A percentile compares a stretch with the other conserved stretches of the same genome.
Conservation (phyloP, 1,139 yeast species). For the Zhuliangozyma blackwelliae region DNA sequence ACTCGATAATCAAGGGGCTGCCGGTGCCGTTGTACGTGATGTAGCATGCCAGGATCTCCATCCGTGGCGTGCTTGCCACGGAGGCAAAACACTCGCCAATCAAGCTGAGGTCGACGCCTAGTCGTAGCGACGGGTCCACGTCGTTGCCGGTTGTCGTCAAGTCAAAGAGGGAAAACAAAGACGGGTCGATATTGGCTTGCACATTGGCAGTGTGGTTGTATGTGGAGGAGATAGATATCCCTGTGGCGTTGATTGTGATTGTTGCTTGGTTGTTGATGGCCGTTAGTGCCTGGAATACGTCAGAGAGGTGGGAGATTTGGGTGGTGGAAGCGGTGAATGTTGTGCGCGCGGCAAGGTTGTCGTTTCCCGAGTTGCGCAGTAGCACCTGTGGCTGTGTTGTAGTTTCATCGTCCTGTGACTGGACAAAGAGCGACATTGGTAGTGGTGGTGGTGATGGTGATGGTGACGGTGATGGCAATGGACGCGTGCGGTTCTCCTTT, state of each 20-base stretch:
- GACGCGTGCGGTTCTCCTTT: too few relatives aligned
- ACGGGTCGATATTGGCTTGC: constrained; percentile 32
- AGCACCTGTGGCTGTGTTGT: not conserved
- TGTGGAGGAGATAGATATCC: constrained; percentile 33
- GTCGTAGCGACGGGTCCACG: constrained; percentile 19
- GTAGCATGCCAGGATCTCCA: constrained; percentile 18
- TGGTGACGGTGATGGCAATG: too few relatives aligned
- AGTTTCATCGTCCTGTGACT: constrained; percentile 4
- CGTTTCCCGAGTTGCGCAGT: too few relatives aligned
- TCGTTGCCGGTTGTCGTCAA: constrained; percentile 12
- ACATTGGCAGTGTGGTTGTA: constrained; percentile 36
- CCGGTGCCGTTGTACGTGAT: constrained; percentile 54
- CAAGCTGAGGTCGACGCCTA: constrained; percentile 37
- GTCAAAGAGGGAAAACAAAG: constrained; percentile 30
- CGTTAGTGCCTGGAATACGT: constrained; percentile 31
- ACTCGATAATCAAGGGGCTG: constrained; percentile 60
- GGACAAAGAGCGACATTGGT: constrained; percentile 6
- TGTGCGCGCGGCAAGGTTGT: not conserved
- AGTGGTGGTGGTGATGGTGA: too few relatives aligned
- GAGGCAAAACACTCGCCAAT: constrained; percentile 33
- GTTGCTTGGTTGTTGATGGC: constrained; percentile 33
- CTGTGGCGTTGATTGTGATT: constrained; percentile 29
- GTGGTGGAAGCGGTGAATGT: constrained; percentile 35
- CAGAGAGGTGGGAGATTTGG: constrained; percentile 38
- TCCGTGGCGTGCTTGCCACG: constrained; percentile 12